Evolutionary conservation across 2,329 filamentous ascomycete genomes (phyloP).

Genomic region (Pseudogymnoascus verrucosus): DNA sequence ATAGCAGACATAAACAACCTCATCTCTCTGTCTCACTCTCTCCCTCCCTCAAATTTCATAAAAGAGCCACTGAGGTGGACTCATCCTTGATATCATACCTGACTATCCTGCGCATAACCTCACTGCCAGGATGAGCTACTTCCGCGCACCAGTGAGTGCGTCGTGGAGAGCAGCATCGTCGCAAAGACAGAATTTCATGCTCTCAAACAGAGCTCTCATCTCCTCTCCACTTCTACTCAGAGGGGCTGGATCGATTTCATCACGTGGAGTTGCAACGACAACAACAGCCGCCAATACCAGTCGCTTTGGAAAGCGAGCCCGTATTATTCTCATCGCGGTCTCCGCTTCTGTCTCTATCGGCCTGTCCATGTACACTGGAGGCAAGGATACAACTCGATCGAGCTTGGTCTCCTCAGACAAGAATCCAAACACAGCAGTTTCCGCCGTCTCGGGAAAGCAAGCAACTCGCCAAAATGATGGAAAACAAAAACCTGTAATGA

Average conservation of each 20-base stretch:
- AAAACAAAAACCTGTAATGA: not conserved
- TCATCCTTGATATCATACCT: not conserved
- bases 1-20: not conserved
- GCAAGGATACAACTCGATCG: not conserved
- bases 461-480: not conserved
- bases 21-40: not conserved
- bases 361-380: not conserved
- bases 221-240: not conserved
- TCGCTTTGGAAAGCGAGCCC: not conserved
- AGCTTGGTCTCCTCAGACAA: not conserved
- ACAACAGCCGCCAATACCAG: not conserved
- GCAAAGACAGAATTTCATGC: not conserved
- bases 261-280: slow-evolving; percentile 1
- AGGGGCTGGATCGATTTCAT: not conserved
- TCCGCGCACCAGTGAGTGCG: not conserved
- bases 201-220: not conserved
- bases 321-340: slow-evolving; percentile 1
- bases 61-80: not conserved
- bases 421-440: slow-evolving; percentile 4
- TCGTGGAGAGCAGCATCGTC: not conserved
- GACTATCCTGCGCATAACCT: not conserved
- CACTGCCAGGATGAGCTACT: not conserved
- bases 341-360: slow-evolving; percentile 15
- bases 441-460: slow-evolving; percentile 1
- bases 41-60: not conserved